Evolutionary conservation across 176 grass and related monocot species (phyloP).

Genomic region (Sorghum bicolor): Sorghum_bicolor_NCBIv3 NC_012870.2:17721501-17722000

Average conservation of each 20-base stretch:
- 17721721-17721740: slow-evolving; percentile 10
- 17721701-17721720: background rate
- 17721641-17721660: slow-evolving; percentile 25
- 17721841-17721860: background rate
- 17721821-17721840: background rate
- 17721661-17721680: background rate
- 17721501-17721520: slow-evolving; percentile 87
- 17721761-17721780: slow-evolving; percentile 18
- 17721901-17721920: background rate
- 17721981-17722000: slow-evolving; percentile 22
- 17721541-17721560: slow-evolving; percentile 88
- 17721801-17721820: slow-evolving; percentile 4
- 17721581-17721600: slow-evolving; percentile 76
- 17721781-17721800: background rate
- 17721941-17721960: background rate
- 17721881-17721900: background rate
- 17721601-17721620: slow-evolving; percentile 99
- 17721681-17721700: background rate
- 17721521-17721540: slow-evolving; percentile 70
- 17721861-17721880: background rate
- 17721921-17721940: background rate
- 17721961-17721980: background rate
- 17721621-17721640: slow-evolving; percentile 35
- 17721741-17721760: background rate
- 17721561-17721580: slow-evolving; percentile 95